phyloP scores from a whole-genome alignment of 192 early-diverging fungal genomes.

The Coemansia sp. region DNA sequence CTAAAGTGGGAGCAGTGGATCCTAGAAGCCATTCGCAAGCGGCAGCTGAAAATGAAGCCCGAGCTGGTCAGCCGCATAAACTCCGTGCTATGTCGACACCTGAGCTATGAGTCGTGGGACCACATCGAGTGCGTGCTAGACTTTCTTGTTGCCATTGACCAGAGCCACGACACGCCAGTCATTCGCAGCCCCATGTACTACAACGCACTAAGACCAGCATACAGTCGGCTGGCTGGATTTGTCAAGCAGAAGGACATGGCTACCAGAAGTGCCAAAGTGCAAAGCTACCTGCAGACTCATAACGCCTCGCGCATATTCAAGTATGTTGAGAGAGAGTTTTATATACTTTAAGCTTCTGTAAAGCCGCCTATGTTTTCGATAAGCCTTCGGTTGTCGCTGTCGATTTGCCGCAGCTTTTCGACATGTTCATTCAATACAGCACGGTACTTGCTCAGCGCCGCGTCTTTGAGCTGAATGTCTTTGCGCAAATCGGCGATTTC shows the following conservation, averaged over 20 bases:
- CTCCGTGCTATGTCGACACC: slow-evolving; percentile 12
- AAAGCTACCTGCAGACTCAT: slow-evolving; percentile 7
- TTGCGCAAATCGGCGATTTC: slow-evolving; percentile 35
- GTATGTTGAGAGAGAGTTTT: neutral
- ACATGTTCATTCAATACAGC: slow-evolving; percentile 6
- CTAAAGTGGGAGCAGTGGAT: slow-evolving; percentile 33
- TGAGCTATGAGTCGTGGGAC: slow-evolving; percentile 15
- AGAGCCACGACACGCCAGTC: neutral
- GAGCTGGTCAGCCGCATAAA: slow-evolving; percentile 8
- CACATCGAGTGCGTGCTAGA: slow-evolving; percentile 18
- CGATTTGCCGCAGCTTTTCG: slow-evolving; percentile 9
- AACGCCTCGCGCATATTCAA: slow-evolving; percentile 1
- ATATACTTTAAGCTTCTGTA: neutral
- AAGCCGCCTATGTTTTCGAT: slow-evolving; percentile 4
- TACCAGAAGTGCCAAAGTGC: neutral
- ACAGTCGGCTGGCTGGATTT: too few relatives aligned
- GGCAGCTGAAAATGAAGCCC: slow-evolving; percentile 11
- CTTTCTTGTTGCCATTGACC: slow-evolving; percentile 20
- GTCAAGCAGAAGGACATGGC: too few relatives aligned
- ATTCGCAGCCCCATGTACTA: too few relatives aligned
- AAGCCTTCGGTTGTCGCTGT: slow-evolving; percentile 13
- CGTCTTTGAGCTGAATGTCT: slow-evolving; percentile 32
- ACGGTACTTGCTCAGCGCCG: slow-evolving; percentile 29
- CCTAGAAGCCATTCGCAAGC: slow-evolving; percentile 9
- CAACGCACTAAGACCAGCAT: too few relatives aligned